Percentiles rank a stretch among this genome's conserved stretches.
These are phyloP conservation scores for Dacryopinax spathularia DNA, from an alignment of 768 basidiomycete species.

Conservation along the genomic window DNA sequence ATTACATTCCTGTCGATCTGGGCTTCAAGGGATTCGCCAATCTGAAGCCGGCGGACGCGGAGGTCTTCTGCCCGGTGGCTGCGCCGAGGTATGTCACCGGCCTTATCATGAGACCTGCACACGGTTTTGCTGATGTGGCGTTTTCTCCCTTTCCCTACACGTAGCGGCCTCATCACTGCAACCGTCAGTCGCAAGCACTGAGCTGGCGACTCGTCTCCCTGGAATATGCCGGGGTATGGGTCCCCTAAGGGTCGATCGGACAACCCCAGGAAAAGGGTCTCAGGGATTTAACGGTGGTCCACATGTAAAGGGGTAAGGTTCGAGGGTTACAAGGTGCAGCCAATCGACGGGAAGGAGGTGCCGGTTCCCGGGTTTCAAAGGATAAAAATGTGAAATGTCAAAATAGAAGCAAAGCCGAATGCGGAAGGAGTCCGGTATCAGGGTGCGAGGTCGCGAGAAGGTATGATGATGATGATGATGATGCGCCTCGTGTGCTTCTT, in stretches of 20 bases:
- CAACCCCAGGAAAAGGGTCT: background rate
- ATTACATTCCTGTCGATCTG: slow-evolving; percentile 84
- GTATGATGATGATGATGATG: background rate
- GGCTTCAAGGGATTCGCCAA: slow-evolving; percentile 19
- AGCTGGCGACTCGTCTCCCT: too few relatives aligned
- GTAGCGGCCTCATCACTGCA: slow-evolving; percentile 25
- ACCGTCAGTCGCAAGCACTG: slow-evolving; percentile 22
- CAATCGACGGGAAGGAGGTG: background rate
- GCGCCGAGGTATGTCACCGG: slow-evolving; percentile 65
- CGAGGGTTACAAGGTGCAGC: background rate
- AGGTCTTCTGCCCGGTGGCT: slow-evolving; percentile 74
- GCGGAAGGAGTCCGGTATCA: background rate
- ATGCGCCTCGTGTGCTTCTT: background rate
- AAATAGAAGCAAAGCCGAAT: background rate
- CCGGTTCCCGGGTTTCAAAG: background rate
- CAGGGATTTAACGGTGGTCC: background rate
- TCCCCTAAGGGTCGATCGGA: background rate
- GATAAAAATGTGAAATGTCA: slow-evolving; percentile 1
- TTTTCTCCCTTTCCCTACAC: background rate
- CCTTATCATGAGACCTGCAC: slow-evolving; percentile 3
- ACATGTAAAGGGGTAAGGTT: background rate
- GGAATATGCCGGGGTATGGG: too few relatives aligned
- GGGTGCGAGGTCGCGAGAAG: background rate
- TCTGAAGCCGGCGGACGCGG: slow-evolving; percentile 40
- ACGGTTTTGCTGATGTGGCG: background rate